phyloP scores from a whole-genome alignment of 1,139 yeast genomes.

The Komagataea norvegica region DNA sequence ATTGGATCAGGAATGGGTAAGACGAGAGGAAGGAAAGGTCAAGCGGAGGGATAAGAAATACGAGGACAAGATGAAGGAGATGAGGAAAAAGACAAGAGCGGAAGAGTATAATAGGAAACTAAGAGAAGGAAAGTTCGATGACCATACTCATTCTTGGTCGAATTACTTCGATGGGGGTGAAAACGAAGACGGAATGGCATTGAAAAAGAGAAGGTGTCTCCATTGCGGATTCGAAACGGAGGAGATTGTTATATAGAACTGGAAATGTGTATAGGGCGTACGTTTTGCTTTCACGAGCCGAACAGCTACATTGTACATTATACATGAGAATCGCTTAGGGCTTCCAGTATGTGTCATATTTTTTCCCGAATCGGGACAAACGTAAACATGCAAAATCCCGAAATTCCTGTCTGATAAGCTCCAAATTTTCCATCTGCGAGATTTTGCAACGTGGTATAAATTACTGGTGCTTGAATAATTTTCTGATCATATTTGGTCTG shows the following conservation, averaged over 20 bases:
- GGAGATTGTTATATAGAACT: constrained; percentile 43
- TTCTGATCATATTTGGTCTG: too few relatives aligned
- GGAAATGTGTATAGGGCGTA: too few relatives aligned
- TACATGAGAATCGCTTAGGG: too few relatives aligned
- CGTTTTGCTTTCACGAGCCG: too few relatives aligned
- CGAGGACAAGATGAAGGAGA: constrained; percentile 67
- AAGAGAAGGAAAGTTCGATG: constrained; percentile 42
- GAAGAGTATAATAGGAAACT: constrained; percentile 77
- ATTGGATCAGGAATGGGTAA: constrained; percentile 87
- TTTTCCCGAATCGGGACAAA: constrained; percentile 6
- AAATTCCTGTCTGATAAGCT: too few relatives aligned
- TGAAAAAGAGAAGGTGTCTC: constrained; percentile 59
- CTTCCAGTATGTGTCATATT: constrained; percentile 1
- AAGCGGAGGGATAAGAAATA: constrained; percentile 76
- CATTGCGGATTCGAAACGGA: constrained; percentile 86
- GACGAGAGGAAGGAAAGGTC: constrained; percentile 68
- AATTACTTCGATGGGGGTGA: constrained; percentile 42
- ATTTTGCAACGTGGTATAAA: not conserved
- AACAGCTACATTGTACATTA: too few relatives aligned
- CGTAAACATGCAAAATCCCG: too few relatives aligned
- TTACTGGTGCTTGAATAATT: too few relatives aligned
- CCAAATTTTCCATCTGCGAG: too few relatives aligned
- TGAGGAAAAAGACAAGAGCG: constrained; percentile 89
- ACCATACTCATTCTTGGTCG: constrained; percentile 80
- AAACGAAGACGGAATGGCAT: constrained; percentile 40